Evolutionary conservation across 495 filamentous ascomycete genomes (phyloP).

Genomic region (Neohortaea acidophila): DNA sequence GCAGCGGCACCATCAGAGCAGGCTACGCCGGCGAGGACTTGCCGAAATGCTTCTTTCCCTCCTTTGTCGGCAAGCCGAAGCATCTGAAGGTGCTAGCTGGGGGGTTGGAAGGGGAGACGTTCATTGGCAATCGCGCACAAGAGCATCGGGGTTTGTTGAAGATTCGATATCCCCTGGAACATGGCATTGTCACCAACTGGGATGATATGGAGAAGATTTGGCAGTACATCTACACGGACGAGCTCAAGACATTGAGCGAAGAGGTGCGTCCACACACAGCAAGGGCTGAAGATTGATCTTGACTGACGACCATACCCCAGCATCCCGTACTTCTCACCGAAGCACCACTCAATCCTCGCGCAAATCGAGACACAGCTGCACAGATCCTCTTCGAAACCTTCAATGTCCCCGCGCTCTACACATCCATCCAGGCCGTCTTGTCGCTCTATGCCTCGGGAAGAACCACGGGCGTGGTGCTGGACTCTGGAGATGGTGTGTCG

Average conservation of each 20-base stretch:
- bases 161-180: constrained; percentile 88
- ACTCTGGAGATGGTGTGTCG: constrained; percentile 91
- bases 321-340: constrained; percentile 96
- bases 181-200: constrained; percentile 98
- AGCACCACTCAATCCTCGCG: constrained; percentile 86
- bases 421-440: constrained; percentile 90
- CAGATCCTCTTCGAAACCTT: constrained; percentile 99
- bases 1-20: constrained; percentile 90
- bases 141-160: constrained; percentile 87
- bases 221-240: constrained; percentile 70
- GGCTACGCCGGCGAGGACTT: constrained; percentile 93
- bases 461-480: constrained; percentile 90
- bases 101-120: constrained; percentile 89
- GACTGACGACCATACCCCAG: constrained; percentile 26
- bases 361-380: constrained; percentile 90
- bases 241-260: constrained; percentile 88
- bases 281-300: no score
- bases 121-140: constrained; percentile 86
- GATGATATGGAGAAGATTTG: constrained; percentile 99
- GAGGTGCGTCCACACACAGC: constrained; percentile 42
- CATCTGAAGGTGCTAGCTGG: constrained; percentile 91
- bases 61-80: constrained; percentile 92
- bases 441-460: constrained; percentile 93
- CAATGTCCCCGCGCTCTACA: constrained; percentile 93
- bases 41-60: constrained; percentile 95